Base-by-base conservation (phyloP, 352 stramenopile genomes). In the Pythium biforme region DNA sequence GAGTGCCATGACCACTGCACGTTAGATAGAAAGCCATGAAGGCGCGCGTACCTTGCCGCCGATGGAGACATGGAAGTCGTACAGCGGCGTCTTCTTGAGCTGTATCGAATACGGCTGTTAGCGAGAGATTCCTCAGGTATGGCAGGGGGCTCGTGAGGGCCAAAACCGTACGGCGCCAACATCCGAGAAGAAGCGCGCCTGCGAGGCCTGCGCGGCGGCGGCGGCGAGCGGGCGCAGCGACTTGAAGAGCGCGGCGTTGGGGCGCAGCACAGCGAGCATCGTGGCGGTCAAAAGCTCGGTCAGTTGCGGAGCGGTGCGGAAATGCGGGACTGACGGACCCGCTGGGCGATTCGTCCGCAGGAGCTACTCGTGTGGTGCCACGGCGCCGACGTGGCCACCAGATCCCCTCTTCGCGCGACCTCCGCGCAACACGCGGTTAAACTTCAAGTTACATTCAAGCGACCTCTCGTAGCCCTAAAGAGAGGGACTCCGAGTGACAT, bases 1-100 rank as follows among this genome's bases (percentile, higher is more conserved):
- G n/a, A n/a, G n/a, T n/a, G n/a, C n/a, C n/a, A n/a, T n/a, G n/a
- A n/a, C n/a, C n/a, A n/a, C n/a, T n/a, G n/a, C n/a, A n/a, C n/a
- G n/a, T n/a, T n/a, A n/a, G n/a, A n/a, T n/a, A n/a, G n/a, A n/a
- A n/a, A n/a, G n/a, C n/a, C n/a, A n/a, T n/a, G n/a, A n/a, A n/a
- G n/a, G n/a, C n/a, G n/a, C n/a, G 8, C 22, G n/a, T 26, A 81
- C 73, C 70, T 94, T 94, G 46, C 82, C 85, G 27, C 85, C 85
- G 4, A 86, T 72, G 20, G 76, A 70, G 55, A 89, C 76, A 59
- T 94, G 85, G 58, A 92, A 76, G 57, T 91, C 85, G 66, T 82
- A 87, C 41, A 94, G 75, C 33, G 85, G 75, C 33, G 85, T 94
- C 71, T 91, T 90, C 69, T 90, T 91, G 43, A 93, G 81, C 73